Percentiles rank a stretch among this genome's conserved stretches.
Conservation (phyloP, 345 rosid genomes). For the Excoecaria cochinchinensis region DNA sequence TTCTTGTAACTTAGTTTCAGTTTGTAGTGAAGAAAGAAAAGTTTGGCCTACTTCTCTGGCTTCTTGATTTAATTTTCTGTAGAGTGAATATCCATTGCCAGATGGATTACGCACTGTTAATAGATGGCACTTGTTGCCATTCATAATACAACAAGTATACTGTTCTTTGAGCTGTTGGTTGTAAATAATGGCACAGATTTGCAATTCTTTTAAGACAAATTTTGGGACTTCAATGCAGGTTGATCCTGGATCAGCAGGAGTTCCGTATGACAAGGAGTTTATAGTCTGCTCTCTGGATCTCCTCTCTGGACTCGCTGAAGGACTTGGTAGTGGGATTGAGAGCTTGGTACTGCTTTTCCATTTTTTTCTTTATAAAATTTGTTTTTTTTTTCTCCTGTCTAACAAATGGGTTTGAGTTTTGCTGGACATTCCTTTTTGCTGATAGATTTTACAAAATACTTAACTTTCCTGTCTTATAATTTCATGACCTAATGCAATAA, state of each 20-base stretch:
- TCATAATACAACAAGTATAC: background rate
- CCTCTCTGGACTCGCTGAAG: slow-evolving; percentile 93
- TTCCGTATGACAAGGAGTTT: slow-evolving; percentile 83
- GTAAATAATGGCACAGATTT: background rate
- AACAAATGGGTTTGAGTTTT: slow-evolving; percentile 7
- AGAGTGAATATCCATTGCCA: background rate
- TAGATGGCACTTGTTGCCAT: background rate
- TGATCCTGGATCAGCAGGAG: slow-evolving; percentile 74
- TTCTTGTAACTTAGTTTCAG: background rate
- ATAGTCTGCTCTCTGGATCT: slow-evolving; percentile 89
- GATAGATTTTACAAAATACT: background rate
- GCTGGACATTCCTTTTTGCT: background rate
- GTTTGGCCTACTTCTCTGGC: background rate
- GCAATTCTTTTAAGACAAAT: background rate
- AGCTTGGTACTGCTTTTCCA: slow-evolving; percentile 65
- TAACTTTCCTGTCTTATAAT: background rate
- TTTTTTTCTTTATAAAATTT: background rate
- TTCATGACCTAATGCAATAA: background rate
- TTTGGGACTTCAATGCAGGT: slow-evolving; percentile 46
- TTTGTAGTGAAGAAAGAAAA: background rate
- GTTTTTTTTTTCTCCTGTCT: background rate
- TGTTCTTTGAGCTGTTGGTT: background rate
- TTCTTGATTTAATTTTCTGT: background rate
- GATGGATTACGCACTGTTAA: background rate
- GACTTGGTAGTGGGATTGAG: slow-evolving; percentile 90